These are phyloP conservation scores for Tricladium varicosporioides DNA, from an alignment of 2,329 filamentous ascomycete genomes.

Conservation along the genomic window DNA sequence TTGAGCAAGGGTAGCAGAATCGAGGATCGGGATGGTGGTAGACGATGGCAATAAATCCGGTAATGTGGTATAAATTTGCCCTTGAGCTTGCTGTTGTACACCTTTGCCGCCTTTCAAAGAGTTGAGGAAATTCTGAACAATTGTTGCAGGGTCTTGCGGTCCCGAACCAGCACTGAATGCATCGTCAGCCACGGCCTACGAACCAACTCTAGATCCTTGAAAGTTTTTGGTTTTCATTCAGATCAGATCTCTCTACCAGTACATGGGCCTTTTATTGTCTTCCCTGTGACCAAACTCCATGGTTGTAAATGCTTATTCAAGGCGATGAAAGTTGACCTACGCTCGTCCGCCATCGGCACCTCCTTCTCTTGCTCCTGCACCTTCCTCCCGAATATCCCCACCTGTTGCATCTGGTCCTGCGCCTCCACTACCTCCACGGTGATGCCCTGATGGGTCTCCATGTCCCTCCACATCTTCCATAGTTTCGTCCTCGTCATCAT, in stretches of 20 bases:
- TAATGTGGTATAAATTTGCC: constrained; percentile 76
- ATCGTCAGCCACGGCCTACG: constrained; percentile 42
- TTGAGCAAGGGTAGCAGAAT: constrained; percentile 53
- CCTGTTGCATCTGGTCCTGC: constrained; percentile 85
- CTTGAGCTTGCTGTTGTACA: constrained; percentile 46
- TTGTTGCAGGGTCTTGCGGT: constrained; percentile 65
- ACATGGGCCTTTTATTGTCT: constrained; percentile 28
- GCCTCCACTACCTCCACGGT: constrained; percentile 68
- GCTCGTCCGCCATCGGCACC: constrained; percentile 97
- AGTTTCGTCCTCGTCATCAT: constrained; percentile 69
- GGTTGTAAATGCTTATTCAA: constrained; percentile 29
- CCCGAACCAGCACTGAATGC: constrained; percentile 56
- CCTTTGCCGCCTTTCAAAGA: constrained; percentile 63
- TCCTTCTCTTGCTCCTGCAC: constrained; percentile 82
- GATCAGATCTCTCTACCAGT: constrained; percentile 33
- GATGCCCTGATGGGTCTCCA: constrained; percentile 56
- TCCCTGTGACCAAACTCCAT: constrained; percentile 31
- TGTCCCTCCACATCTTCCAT: constrained; percentile 75
- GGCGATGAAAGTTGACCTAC: constrained; percentile 68
- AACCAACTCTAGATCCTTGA: constrained; percentile 5
- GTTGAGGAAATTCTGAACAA: constrained; percentile 84
- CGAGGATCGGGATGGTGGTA: constrained; percentile 75
- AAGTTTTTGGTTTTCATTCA: constrained; percentile 28
- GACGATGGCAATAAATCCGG: constrained; percentile 79
- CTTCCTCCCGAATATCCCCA: constrained; percentile 88